Evolutionary conservation across 2,329 filamentous ascomycete species (phyloP).

Genomic region (Penicillium sp.): DNA sequence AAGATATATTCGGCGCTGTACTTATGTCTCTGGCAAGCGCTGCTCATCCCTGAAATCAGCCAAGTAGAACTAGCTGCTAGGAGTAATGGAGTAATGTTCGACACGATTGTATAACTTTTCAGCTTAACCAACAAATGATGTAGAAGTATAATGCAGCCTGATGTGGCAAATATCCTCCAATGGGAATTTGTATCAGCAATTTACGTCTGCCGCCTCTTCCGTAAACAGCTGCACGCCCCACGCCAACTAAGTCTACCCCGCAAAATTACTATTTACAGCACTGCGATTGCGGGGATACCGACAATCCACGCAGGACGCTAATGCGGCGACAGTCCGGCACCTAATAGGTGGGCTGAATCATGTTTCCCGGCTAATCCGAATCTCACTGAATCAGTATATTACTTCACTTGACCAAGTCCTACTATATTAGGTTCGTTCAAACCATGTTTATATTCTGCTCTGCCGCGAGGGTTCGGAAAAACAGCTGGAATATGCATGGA

Average conservation of each 20-base stretch:
- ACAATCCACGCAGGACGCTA: background rate
- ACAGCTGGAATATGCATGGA: background rate
- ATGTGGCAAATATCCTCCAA: slow-evolving; percentile 1
- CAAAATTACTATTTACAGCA: background rate
- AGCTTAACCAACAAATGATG: too few species aligned
- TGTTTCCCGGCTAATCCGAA: background rate
- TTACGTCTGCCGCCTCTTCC: background rate
- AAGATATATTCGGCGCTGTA: background rate
- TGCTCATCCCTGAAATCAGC: background rate
- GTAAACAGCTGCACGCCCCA: background rate
- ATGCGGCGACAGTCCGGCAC: background rate
- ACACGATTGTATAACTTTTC: too few species aligned
- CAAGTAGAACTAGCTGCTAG: background rate
- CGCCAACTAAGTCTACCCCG: background rate
- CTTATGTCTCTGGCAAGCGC: background rate
- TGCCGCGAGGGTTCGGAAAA: background rate
- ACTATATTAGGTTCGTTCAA: background rate
- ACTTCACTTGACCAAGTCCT: background rate
- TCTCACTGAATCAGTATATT: background rate
- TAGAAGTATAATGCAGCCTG: background rate
- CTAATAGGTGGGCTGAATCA: background rate
- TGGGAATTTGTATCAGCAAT: background rate
- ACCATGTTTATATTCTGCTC: background rate
- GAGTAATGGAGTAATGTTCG: too few species aligned
- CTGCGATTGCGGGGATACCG: background rate